phyloP scores from a whole-genome alignment of 768 basidiomycete species.

The Rhodosporidiobolus sp. region DNA sequence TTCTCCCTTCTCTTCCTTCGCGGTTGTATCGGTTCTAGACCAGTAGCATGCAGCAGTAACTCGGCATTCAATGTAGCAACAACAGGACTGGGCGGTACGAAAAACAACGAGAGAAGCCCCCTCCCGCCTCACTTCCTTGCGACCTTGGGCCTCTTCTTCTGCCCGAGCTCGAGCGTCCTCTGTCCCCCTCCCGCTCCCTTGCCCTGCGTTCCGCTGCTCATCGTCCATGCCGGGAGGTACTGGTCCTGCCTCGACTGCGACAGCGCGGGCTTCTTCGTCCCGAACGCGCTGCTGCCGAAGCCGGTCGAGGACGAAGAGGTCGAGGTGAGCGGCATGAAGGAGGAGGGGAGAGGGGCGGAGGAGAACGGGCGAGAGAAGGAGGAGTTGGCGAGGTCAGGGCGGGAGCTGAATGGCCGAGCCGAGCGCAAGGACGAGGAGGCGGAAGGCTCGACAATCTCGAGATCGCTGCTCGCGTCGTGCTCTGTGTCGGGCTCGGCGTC shows the following conservation, averaged over 20 bases:
- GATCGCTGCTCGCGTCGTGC: not conserved
- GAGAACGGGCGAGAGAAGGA: not conserved
- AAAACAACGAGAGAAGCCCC: not conserved
- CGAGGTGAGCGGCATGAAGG: not conserved
- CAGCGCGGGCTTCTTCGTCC: not conserved
- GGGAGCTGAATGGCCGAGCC: not conserved
- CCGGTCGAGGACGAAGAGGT: not conserved
- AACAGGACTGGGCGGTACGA: not conserved
- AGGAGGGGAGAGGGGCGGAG: not conserved
- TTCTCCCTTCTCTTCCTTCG: not conserved
- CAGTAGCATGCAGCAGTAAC: not conserved
- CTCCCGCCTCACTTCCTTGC: not conserved
- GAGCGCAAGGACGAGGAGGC: not conserved
- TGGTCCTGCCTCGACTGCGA: not conserved
- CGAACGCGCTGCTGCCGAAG: not conserved
- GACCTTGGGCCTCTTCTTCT: not conserved
- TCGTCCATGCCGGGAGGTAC: not conserved
- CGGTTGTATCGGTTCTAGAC: not conserved
- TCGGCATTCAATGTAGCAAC: not conserved
- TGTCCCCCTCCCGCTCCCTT: not conserved
- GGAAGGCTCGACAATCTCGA: conserved; percentile 7
- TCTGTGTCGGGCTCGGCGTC: not conserved
- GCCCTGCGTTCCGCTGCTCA: no score
- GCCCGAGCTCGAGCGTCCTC: conserved; percentile 1
- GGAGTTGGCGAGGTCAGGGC: not conserved